Evolutionary conservation across 441 rosid genomes (phyloP), one percentile per base, ranked within the genome.

Genomic region (Gossypium davidsonii): DNA sequence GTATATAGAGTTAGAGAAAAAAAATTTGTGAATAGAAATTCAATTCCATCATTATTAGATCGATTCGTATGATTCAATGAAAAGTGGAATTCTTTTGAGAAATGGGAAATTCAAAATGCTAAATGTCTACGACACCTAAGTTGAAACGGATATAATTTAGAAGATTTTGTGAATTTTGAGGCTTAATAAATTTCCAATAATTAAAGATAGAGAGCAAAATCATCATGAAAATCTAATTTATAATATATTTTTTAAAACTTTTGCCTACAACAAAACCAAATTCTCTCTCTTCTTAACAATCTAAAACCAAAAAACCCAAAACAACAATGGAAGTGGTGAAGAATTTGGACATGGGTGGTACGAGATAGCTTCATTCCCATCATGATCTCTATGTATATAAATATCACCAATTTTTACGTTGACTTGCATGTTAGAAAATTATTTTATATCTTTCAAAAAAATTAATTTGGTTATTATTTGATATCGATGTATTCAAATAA

Each of bases 331-430:
- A 88, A 64, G 97, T 89, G 79, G 96, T 92, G 80, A 88, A 73
- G 73, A 85, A 84, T 0, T 70, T 94, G 6, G 97, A 94, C 76
- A 0, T 92, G 85, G 97, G 37, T 92, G 97, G 97, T 88, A 94
- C 76, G 98, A 94, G 80, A 89, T 94, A 28, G 97, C 97, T 7
- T 89, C 93, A n/a, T 90, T 89, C 74, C 98, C 96, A 0, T 89
- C 97, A 4, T 3, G 31, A 7, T 85, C 84, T 71, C 97, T 3
- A 26, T 3, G 31, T 26, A 26, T 26, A 26, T 3, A 26, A 26
- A 26, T 26, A 26, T 26, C 31, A 26, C 31, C 4, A 26, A 26
- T 26, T 26, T 25, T 26, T 26, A 26, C 4, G 31, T 3, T 26
- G 31, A 26, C 31, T 3, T 26, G 31, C 31, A 26, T 26, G 31